phyloP scores from a whole-genome alignment of 495 filamentous ascomycete species.

The Lasiosphaeria hispida region DNA sequence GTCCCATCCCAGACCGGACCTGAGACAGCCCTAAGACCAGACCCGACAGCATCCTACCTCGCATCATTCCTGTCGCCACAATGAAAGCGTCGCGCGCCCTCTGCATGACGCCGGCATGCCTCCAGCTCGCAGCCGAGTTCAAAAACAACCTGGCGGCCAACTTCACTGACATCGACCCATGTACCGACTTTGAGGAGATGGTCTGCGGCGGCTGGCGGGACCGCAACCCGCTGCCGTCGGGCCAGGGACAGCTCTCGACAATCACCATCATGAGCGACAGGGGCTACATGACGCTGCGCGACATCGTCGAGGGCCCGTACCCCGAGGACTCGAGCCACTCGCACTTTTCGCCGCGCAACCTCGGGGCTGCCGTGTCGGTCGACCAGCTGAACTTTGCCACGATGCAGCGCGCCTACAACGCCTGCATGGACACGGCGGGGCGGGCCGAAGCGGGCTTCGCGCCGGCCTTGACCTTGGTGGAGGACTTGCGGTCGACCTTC shows the following conservation, averaged over 20 bases:
- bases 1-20: no score
- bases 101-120: constrained; percentile 61
- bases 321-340: constrained; percentile 47
- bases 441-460: constrained; percentile 52
- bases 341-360: constrained; percentile 40
- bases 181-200: constrained; percentile 62
- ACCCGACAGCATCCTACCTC: no score
- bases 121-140: constrained; percentile 65
- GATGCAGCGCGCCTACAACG: constrained; percentile 59
- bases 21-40: no score
- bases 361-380: constrained; percentile 20
- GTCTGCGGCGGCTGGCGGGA: constrained; percentile 68
- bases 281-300: constrained; percentile 56
- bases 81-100: constrained; percentile 10
- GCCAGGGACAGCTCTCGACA: constrained; percentile 58
- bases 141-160: constrained; percentile 63
- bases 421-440: constrained; percentile 59
- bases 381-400: constrained; percentile 65
- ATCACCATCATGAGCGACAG: constrained; percentile 61
- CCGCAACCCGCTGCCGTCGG: constrained; percentile 63
- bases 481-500: constrained; percentile 15
- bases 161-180: constrained; percentile 62
- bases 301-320: constrained; percentile 60
- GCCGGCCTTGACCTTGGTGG: constrained; percentile 51
- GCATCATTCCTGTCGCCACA: no score